Percentiles rank a stretch among this genome's conserved stretches.
phyloP scores from a whole-genome alignment of 1,284 basidiomycete species.

The Afroboletus lepidellus region DNA sequence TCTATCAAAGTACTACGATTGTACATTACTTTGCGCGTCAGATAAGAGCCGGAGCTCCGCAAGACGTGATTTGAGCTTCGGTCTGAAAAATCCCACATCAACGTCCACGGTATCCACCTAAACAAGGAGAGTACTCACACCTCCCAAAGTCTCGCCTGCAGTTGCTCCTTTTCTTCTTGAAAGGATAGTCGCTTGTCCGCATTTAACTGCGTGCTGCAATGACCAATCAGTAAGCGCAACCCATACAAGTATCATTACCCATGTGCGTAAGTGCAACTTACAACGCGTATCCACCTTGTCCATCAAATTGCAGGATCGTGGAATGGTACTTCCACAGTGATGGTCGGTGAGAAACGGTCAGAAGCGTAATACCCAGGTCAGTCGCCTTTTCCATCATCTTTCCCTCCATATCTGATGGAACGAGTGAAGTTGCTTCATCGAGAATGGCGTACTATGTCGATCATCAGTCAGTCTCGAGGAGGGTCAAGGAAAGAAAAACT shows the following conservation, averaged over 20 bases:
- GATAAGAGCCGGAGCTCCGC: conserved; percentile 53
- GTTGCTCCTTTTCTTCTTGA: conserved; percentile 89
- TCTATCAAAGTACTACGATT: too few species aligned
- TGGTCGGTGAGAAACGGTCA: conserved; percentile 91
- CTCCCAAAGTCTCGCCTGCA: conserved; percentile 79
- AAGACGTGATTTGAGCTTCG: conserved; percentile 78
- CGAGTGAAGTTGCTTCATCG: conserved; percentile 94
- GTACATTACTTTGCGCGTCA: conserved; percentile 5
- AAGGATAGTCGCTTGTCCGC: conserved; percentile 88
- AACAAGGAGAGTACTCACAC: conserved; percentile 49
- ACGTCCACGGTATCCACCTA: background rate
- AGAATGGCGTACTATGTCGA: conserved; percentile 83
- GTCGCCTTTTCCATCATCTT: conserved; percentile 96
- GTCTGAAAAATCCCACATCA: conserved; percentile 43
- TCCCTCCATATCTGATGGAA: conserved; percentile 91
- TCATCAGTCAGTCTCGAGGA: background rate
- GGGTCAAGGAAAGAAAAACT: conserved; percentile 6
- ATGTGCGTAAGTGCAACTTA: conserved; percentile 40
- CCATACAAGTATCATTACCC: background rate
- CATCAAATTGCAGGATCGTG: conserved; percentile 88
- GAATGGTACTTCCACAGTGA: conserved; percentile 95
- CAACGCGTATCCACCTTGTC: conserved; percentile 84
- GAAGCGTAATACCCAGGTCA: conserved; percentile 79
- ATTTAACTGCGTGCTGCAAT: conserved; percentile 78
- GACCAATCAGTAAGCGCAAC: conserved; percentile 3